phyloP scores from a whole-genome alignment of 192 early-diverging fungal species.

The Glomus cerebriforme region DNA sequence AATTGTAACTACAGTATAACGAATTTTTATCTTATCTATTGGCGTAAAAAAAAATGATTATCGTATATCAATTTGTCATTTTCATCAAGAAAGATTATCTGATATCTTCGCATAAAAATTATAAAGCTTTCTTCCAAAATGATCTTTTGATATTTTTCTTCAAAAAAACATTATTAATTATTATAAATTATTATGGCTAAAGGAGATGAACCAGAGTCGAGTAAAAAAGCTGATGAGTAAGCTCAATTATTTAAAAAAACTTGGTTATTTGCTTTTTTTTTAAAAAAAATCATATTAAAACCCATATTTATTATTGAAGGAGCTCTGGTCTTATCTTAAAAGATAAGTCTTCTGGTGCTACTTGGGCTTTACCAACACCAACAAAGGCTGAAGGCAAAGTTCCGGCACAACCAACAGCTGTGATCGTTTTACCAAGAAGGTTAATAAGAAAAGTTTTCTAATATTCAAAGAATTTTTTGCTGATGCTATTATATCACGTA shows the following conservation, averaged over 20 bases:
- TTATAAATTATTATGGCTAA: not conserved
- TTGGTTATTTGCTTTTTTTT: not conserved
- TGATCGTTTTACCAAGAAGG: conserved; percentile 28
- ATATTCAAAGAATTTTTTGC: not conserved
- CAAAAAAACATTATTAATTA: too few species aligned
- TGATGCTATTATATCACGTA: not conserved
- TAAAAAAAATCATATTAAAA: not conserved
- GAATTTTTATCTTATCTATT: too few species aligned
- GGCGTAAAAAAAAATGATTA: too few species aligned
- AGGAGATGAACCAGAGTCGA: not conserved
- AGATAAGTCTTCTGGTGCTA: conserved; percentile 8
- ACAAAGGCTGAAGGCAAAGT: not conserved
- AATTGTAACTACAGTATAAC: too few species aligned
- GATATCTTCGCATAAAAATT: too few species aligned
- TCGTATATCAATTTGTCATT: too few species aligned
- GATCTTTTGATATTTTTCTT: too few species aligned
- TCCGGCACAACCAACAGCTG: conserved; percentile 1
- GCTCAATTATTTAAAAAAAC: not conserved
- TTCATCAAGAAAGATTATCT: too few species aligned
- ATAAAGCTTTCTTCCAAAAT: too few species aligned
- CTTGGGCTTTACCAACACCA: conserved; percentile 15
- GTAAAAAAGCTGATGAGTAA: conserved; percentile 7
- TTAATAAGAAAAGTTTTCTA: not conserved
- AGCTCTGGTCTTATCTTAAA: not conserved
- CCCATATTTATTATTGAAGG: not conserved